phyloP scores from a whole-genome alignment of 257 asterid genomes.

The Solanum sitiens region DNA sequence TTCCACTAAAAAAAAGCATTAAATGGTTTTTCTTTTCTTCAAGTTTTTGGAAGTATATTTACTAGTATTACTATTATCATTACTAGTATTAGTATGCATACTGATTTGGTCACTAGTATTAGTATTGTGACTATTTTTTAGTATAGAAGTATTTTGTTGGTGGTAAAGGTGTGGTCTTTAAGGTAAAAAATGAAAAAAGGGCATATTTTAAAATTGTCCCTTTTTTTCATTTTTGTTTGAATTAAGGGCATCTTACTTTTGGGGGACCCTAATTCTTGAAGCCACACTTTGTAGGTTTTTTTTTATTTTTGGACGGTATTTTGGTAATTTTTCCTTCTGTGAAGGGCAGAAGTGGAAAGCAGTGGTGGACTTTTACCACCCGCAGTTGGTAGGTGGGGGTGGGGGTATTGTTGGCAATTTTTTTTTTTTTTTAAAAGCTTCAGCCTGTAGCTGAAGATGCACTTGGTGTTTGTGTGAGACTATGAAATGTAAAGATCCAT shows the following conservation, averaged over 20 bases:
- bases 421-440: neutral
- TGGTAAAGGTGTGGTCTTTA: conserved; percentile 2
- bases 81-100: neutral
- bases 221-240: conserved; percentile 1
- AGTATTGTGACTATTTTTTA: conserved; percentile 20
- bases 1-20: conserved; percentile 22
- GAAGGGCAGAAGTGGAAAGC: conserved; percentile 11
- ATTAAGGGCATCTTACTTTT: conserved; percentile 15
- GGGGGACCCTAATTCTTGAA: conserved; percentile 9
- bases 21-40: too few relatives aligned
- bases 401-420: neutral
- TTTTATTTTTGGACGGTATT: neutral
- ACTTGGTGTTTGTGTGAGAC: conserved; percentile 7
- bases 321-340: neutral
- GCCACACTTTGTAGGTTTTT: neutral
- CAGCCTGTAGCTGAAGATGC: conserved; percentile 1
- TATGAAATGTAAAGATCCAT: conserved; percentile 15
- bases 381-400: conserved; percentile 11
- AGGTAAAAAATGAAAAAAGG: conserved; percentile 13
- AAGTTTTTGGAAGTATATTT: too few relatives aligned
- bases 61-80: too few relatives aligned
- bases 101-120: conserved; percentile 19
- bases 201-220: conserved; percentile 37
- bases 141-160: neutral
- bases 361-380: conserved; percentile 36